phyloP scores from a whole-genome alignment of 2,329 filamentous ascomycete genomes.

The Trichoderma sp. region DNA sequence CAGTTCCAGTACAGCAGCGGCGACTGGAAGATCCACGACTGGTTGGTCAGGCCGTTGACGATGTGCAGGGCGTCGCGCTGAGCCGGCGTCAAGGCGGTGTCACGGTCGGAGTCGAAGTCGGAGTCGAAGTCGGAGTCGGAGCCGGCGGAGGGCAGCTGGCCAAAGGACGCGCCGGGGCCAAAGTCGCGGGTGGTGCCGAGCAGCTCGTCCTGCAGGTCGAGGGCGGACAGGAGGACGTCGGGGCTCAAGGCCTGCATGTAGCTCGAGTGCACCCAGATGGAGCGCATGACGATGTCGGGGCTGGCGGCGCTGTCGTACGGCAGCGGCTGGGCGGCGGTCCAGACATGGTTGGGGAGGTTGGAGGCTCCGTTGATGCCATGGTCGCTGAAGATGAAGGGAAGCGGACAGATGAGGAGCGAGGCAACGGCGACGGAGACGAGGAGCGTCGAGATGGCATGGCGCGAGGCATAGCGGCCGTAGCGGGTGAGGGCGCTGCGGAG shows the following conservation, averaged over 20 bases:
- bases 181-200: constrained; percentile 64
- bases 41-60: constrained; percentile 60
- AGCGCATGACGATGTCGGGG: constrained; percentile 78
- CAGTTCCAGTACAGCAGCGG: constrained; percentile 80
- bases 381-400: constrained; percentile 73
- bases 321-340: constrained; percentile 72
- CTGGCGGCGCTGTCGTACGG: constrained; percentile 52
- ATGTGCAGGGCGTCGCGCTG: constrained; percentile 61
- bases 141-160: constrained; percentile 33
- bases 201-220: constrained; percentile 70
- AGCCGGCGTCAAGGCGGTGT: constrained; percentile 45
- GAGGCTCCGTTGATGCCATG: constrained; percentile 72
- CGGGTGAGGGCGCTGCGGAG: constrained; percentile 66
- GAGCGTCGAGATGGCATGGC: constrained; percentile 73
- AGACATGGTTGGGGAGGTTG: constrained; percentile 76
- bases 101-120: constrained; percentile 43
- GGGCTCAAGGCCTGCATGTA: constrained; percentile 76
- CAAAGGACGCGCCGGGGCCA: constrained; percentile 47
- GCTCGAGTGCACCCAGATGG: constrained; percentile 78
- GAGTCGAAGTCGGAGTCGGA: constrained; percentile 30
- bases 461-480: constrained; percentile 70
- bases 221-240: constrained; percentile 64
- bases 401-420: constrained; percentile 71
- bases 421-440: constrained; percentile 73
- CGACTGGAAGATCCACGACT: constrained; percentile 80